These are phyloP conservation scores for Candida odintsovae DNA, from an alignment of 805 yeast species.

Conservation along the genomic window DNA sequence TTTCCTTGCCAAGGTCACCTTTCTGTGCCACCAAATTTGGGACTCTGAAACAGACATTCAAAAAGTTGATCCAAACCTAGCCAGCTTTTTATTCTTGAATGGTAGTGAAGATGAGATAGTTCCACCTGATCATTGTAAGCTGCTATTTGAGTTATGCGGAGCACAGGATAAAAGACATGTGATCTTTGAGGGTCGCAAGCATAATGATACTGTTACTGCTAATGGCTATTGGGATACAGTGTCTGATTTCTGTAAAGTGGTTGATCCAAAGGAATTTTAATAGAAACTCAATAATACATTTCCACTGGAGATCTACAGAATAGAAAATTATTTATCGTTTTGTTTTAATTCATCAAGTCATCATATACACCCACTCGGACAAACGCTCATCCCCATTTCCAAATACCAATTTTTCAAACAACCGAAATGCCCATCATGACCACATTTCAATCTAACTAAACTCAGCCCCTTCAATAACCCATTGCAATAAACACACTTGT, in stretches of 20 bases:
- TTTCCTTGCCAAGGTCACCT: conserved; percentile 44
- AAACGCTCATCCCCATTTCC: conserved; percentile 54
- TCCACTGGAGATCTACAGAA: background rate
- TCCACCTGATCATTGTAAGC: conserved; percentile 78
- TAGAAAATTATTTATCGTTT: background rate
- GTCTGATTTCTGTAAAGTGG: conserved; percentile 43
- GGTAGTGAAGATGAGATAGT: conserved; percentile 85
- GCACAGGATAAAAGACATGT: conserved; percentile 46
- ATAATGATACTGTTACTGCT: conserved; percentile 78
- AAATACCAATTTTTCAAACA: conserved; percentile 78
- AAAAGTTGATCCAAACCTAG: conserved; percentile 45
- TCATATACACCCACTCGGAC: conserved; percentile 61
- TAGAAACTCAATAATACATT: too few species aligned
- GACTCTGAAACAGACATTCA: conserved; percentile 59
- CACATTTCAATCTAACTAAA: conserved; percentile 61
- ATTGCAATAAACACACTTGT: conserved; percentile 63
- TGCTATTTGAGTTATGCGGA: conserved; percentile 47
- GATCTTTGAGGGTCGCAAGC: conserved; percentile 56
- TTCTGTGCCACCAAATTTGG: conserved; percentile 78
- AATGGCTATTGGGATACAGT: conserved; percentile 74
- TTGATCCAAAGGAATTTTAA: conserved; percentile 8
- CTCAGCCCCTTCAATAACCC: conserved; percentile 71
- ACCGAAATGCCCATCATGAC: conserved; percentile 80
- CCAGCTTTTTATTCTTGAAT: conserved; percentile 57
- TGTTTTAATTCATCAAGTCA: background rate